Evolutionary conservation across 306 rosid genomes (phyloP).

Genomic region (Fragaria ananassa): DNA sequence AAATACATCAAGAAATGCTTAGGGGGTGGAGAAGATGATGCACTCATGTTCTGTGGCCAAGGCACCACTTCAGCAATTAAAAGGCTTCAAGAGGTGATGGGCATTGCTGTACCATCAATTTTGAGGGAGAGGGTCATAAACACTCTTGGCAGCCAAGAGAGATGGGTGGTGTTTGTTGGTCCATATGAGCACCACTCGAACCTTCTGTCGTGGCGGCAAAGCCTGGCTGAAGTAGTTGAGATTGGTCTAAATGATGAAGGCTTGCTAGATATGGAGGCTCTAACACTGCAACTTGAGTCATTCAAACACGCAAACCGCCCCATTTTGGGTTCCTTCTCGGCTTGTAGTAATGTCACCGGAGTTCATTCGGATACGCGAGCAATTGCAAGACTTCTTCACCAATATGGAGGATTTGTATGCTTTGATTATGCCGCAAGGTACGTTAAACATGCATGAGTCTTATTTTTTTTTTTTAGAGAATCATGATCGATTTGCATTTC

Average conservation of each 20-base stretch:
- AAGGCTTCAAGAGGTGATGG: slow-evolving; percentile 87
- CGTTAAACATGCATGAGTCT: neutral
- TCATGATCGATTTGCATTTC: neutral
- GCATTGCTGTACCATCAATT: slow-evolving; percentile 55
- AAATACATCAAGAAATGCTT: slow-evolving; percentile 63
- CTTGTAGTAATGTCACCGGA: slow-evolving; percentile 90
- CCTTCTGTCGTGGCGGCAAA: slow-evolving; percentile 81
- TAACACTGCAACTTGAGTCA: slow-evolving; percentile 42
- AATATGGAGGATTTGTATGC: slow-evolving; percentile 59
- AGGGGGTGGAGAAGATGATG: slow-evolving; percentile 60
- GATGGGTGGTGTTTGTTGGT: slow-evolving; percentile 85
- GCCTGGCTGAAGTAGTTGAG: slow-evolving; percentile 72
- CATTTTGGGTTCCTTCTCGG: slow-evolving; percentile 78
- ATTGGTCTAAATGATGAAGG: slow-evolving; percentile 64
- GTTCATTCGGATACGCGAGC: slow-evolving; percentile 56
- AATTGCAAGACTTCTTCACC: slow-evolving; percentile 69
- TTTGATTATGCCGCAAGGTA: slow-evolving; percentile 92
- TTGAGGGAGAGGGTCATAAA: slow-evolving; percentile 46
- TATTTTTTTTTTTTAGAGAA: too few relatives aligned
- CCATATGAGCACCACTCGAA: slow-evolving; percentile 88
- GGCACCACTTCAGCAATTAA: slow-evolving; percentile 81
- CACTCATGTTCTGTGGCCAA: slow-evolving; percentile 65
- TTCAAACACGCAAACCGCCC: slow-evolving; percentile 49
- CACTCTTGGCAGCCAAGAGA: slow-evolving; percentile 38
- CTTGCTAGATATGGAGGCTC: slow-evolving; percentile 48